Conservation (phyloP, 129 eudicot genomes). For the sunflower (Helianthus annuus) region DNA sequence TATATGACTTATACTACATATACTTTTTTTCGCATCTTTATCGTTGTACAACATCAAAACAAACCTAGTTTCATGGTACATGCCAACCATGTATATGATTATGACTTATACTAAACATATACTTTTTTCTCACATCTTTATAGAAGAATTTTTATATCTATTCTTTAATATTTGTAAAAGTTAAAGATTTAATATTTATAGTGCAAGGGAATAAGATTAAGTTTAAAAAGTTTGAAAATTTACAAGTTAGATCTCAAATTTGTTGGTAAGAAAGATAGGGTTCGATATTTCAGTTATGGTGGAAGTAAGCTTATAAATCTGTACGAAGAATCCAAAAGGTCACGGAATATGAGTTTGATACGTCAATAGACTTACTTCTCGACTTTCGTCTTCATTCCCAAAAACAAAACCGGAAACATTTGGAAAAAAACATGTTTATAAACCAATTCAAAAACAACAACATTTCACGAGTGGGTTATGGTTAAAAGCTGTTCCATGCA, state of each 20-base stretch:
- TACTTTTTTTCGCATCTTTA: background rate
- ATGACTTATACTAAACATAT: background rate
- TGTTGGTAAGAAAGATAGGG: background rate
- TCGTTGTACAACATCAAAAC: constrained; percentile 29
- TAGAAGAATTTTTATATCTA: too few species aligned
- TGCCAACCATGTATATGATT: constrained; percentile 12
- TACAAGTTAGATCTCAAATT: background rate
- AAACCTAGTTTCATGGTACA: constrained; percentile 17
- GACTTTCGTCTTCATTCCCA: background rate
- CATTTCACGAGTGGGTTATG: background rate
- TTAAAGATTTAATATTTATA: background rate
- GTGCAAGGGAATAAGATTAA: background rate
- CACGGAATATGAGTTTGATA: background rate
- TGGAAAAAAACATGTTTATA: too few species aligned
- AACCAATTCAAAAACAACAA: background rate
- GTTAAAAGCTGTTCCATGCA: constrained; percentile 13
- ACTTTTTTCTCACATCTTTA: too few species aligned
- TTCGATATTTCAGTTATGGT: background rate
- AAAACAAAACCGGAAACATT: background rate
- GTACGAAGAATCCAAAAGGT: background rate
- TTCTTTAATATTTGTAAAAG: too few species aligned
- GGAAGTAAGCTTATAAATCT: background rate
- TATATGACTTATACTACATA: background rate
- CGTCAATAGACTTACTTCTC: background rate
- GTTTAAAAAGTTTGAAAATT: background rate